A percentile compares a stretch with the other conserved stretches of the same genome.
These are phyloP conservation scores for Hypoxylon subgilvum DNA, from an alignment of 495 filamentous ascomycete species.

Conservation along the genomic window DNA sequence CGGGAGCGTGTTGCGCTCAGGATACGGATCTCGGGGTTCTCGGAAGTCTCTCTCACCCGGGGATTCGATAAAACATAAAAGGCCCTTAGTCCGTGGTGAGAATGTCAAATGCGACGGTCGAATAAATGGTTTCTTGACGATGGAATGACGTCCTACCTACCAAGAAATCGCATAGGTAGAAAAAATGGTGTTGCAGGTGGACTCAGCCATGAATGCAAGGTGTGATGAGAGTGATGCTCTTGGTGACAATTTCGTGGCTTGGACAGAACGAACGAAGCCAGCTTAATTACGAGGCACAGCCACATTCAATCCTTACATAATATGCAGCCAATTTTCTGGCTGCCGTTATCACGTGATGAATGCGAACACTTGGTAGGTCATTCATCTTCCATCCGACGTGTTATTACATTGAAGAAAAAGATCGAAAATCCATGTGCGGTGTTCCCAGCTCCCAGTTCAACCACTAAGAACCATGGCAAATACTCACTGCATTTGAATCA, in stretches of 20 bases:
- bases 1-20: no score
- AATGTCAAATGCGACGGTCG: no score
- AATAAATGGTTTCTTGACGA: slow-evolving; percentile 5
- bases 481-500: no score
- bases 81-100: not conserved
- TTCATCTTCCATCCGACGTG: no score
- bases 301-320: slow-evolving; percentile 25
- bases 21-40: slow-evolving; percentile 9
- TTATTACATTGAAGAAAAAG: no score
- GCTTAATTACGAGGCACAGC: slow-evolving; percentile 20
- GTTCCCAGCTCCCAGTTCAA: no score
- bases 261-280: slow-evolving; percentile 10
- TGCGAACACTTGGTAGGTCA: no score
- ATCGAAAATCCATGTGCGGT: no score
- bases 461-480: no score
- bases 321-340: not conserved
- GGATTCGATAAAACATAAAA: not conserved
- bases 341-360: no score
- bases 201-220: slow-evolving; percentile 27
- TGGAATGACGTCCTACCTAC: not conserved
- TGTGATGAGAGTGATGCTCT: slow-evolving; percentile 6
- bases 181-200: slow-evolving; percentile 8
- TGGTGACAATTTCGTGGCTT: slow-evolving; percentile 28
- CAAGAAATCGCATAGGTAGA: not conserved
- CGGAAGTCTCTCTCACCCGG: slow-evolving; percentile 7